Percentiles rank a stretch among this genome's conserved stretches.
Evolutionary conservation across 768 basidiomycete species (phyloP).

Genomic region (Tricholoma hemisulphureum): DNA sequence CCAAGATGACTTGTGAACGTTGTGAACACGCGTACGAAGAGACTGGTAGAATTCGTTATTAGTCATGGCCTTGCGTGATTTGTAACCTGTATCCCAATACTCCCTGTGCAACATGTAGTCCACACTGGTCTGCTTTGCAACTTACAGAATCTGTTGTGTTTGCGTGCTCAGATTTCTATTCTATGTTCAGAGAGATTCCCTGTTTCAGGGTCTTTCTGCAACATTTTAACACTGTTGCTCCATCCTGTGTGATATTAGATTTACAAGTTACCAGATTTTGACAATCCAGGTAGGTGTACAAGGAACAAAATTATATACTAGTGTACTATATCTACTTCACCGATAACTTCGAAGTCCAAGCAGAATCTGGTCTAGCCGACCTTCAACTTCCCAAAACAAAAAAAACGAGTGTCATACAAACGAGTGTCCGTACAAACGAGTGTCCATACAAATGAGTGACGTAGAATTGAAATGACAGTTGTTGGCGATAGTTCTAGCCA

Average conservation of each 20-base stretch:
- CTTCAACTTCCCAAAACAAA: slow-evolving; percentile 5
- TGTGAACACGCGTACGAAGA: too few species aligned
- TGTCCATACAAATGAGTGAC: slow-evolving; percentile 6
- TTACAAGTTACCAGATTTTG: background rate
- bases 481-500: background rate
- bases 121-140: too few species aligned
- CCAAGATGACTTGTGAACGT: too few species aligned
- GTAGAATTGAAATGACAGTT: slow-evolving; percentile 5
- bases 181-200: too few species aligned
- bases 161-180: too few species aligned
- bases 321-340: slow-evolving; percentile 8
- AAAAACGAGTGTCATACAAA: slow-evolving; percentile 6
- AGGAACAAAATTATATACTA: slow-evolving; percentile 6
- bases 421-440: slow-evolving; percentile 5
- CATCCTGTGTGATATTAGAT: background rate
- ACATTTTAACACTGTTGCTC: too few species aligned
- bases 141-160: too few species aligned
- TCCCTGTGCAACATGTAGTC: too few species aligned
- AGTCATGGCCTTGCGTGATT: too few species aligned
- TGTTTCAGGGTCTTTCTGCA: too few species aligned
- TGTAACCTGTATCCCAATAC: too few species aligned
- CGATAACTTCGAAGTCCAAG: background rate
- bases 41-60: too few species aligned
- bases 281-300: background rate
- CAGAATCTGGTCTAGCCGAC: slow-evolving; percentile 3